Evolutionary conservation across 1,284 basidiomycete genomes (phyloP).

Genomic region (Tetrapyrgos nigripes): DNA sequence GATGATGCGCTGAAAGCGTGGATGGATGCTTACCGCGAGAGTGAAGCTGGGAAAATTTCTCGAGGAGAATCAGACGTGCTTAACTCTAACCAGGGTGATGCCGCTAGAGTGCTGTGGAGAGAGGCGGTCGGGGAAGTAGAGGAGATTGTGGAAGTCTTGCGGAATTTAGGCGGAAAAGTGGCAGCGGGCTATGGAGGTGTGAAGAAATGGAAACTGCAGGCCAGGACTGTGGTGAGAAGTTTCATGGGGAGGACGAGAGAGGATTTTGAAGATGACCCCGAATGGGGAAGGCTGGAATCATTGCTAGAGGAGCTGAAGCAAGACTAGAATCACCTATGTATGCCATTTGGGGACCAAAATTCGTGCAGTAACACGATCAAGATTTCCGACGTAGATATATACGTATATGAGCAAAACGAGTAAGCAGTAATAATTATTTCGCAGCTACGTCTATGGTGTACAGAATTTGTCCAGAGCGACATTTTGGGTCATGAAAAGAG

Average conservation of each 20-base stretch:
- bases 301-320: slow-evolving; percentile 61
- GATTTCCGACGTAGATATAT: no score
- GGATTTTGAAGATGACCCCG: slow-evolving; percentile 83
- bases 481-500: neutral
- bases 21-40: slow-evolving; percentile 82
- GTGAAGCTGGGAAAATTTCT: slow-evolving; percentile 72
- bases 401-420: no score
- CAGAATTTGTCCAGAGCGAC: neutral
- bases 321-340: no score
- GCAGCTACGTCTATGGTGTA: neutral
- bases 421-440: neutral
- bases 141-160: slow-evolving; percentile 84
- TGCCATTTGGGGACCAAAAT: no score
- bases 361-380: no score
- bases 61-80: slow-evolving; percentile 56
- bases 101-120: slow-evolving; percentile 57
- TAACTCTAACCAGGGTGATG: slow-evolving; percentile 39
- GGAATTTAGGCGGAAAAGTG: slow-evolving; percentile 69
- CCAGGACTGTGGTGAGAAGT: slow-evolving; percentile 85
- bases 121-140: slow-evolving; percentile 77
- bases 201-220: slow-evolving; percentile 84
- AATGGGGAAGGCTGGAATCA: slow-evolving; percentile 76
- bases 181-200: slow-evolving; percentile 48
- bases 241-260: slow-evolving; percentile 86
- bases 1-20: slow-evolving; percentile 82